These are phyloP conservation scores for Trapa incisa DNA, from an alignment of 345 rosid species.

Conservation along the genomic window DNA sequence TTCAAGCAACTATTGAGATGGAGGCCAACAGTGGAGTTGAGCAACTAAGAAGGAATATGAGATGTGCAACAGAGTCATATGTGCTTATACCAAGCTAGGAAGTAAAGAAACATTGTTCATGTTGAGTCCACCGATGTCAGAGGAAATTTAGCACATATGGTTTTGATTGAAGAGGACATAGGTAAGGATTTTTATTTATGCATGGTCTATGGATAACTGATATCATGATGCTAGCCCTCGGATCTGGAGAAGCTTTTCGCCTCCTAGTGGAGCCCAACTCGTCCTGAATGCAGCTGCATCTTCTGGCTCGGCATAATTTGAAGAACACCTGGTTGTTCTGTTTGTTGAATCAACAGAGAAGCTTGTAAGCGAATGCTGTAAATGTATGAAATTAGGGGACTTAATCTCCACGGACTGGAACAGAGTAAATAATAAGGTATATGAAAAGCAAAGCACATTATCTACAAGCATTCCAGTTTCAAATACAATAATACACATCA, in stretches of 20 bases:
- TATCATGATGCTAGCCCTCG: background rate
- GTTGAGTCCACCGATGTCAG: background rate
- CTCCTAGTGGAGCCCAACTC: slow-evolving; percentile 22
- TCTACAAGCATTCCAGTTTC: background rate
- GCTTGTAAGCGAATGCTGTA: background rate
- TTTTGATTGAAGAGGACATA: background rate
- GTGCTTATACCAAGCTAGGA: background rate
- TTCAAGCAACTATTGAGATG: background rate
- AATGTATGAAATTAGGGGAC: background rate
- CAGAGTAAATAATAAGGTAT: background rate
- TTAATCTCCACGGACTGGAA: too few relatives aligned
- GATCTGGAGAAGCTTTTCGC: background rate
- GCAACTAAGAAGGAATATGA: background rate
- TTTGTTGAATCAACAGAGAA: background rate
- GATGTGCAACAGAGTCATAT: background rate
- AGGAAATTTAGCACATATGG: background rate
- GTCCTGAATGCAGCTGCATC: slow-evolving; percentile 47
- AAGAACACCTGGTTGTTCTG: slow-evolving; percentile 61
- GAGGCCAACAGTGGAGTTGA: background rate
- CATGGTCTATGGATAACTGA: background rate
- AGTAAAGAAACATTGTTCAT: background rate
- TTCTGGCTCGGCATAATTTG: slow-evolving; percentile 61
- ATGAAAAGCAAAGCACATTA: background rate
- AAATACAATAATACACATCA: background rate
- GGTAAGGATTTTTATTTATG: background rate